Conservation (phyloP, 1,284 basidiomycete genomes). For the Ganoderma sinense region DNA sequence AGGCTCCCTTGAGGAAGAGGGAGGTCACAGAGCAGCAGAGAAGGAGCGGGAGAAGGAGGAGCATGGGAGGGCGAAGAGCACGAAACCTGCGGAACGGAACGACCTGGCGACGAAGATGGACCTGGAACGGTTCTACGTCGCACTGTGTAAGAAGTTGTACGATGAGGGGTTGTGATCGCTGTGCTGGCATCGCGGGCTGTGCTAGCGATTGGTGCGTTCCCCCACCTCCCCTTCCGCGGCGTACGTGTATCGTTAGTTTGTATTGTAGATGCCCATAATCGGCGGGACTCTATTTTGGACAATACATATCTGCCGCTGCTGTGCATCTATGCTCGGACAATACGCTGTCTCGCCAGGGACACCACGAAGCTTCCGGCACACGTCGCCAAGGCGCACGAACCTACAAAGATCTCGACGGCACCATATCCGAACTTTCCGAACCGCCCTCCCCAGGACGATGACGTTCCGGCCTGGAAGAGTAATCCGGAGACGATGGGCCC, state of each 20-base stretch:
- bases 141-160: conserved; percentile 78
- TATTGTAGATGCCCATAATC: conserved; percentile 8
- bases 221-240: background rate
- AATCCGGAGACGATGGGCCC: conserved; percentile 37
- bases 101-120: conserved; percentile 69
- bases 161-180: conserved; percentile 73
- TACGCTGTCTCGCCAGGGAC: conserved; percentile 23
- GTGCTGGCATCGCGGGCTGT: background rate
- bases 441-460: conserved; percentile 11
- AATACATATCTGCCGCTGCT: background rate
- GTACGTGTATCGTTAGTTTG: conserved; percentile 4
- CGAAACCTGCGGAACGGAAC: conserved; percentile 41
- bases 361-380: conserved; percentile 30
- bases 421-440: conserved; percentile 36
- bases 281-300: background rate
- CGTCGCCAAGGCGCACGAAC: conserved; percentile 34
- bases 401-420: conserved; percentile 38
- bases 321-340: background rate
- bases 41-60: conserved; percentile 12
- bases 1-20: conserved; percentile 26
- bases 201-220: background rate
- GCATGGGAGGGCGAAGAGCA: conserved; percentile 23
- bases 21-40: conserved; percentile 24
- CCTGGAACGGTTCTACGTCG: conserved; percentile 80
- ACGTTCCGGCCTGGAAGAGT: conserved; percentile 30